Evolutionary conservation across 148 eudicot genomes (phyloP).

Genomic region (Heliosperma pusillum): DNA sequence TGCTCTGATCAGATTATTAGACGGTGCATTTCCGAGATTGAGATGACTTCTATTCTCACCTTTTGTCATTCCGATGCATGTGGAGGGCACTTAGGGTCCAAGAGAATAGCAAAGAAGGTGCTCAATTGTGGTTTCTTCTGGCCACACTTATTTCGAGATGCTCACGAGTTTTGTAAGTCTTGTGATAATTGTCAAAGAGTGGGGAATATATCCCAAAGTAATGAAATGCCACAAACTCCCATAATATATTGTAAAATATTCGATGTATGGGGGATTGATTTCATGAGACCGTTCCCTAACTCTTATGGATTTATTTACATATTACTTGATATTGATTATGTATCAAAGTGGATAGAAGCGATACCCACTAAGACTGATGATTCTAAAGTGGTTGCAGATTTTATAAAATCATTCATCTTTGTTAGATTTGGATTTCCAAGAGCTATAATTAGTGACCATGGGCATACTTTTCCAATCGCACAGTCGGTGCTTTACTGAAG

Average conservation of each 20-base stretch:
- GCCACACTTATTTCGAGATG: not conserved
- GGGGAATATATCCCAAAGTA: not conserved
- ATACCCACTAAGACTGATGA: too few relatives aligned
- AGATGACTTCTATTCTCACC: not conserved
- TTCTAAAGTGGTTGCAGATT: too few relatives aligned
- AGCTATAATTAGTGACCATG: too few relatives aligned
- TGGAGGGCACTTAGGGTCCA: not conserved
- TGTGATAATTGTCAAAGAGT: not conserved
- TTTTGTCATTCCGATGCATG: not conserved
- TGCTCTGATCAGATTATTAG: not conserved
- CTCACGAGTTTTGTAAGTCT: not conserved
- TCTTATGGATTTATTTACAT: too few relatives aligned
- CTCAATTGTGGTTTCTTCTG: not conserved
- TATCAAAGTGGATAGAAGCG: too few relatives aligned
- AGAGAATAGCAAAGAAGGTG: not conserved
- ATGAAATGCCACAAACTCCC: constrained; percentile 5
- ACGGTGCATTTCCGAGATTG: not conserved
- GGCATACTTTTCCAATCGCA: too few relatives aligned
- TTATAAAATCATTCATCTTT: too few relatives aligned
- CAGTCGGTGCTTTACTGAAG: too few relatives aligned
- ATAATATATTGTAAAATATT: not conserved
- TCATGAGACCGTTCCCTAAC: too few relatives aligned
- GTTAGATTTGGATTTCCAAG: too few relatives aligned
- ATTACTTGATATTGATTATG: too few relatives aligned
- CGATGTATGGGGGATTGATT: too few relatives aligned